These are phyloP conservation scores for Gastrolobium villosum DNA, from an alignment of 306 rosid genomes.

Conservation along the genomic window DNA sequence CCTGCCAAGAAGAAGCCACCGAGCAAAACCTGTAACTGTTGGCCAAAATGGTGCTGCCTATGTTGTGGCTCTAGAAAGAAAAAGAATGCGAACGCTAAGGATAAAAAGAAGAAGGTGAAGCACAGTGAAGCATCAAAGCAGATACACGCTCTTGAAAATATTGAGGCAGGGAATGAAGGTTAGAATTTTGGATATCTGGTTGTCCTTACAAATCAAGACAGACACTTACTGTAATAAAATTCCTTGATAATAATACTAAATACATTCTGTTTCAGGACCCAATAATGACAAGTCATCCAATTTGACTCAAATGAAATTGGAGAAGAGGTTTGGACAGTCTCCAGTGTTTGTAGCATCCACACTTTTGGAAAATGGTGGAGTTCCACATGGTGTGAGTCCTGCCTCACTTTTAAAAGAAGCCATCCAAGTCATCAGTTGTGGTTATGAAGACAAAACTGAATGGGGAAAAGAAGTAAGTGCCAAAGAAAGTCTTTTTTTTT, in stretches of 20 bases:
- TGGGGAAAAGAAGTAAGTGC: conserved; percentile 96
- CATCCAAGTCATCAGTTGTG: conserved; percentile 96
- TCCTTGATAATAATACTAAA: conserved; percentile 16
- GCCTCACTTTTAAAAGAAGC: conserved; percentile 93
- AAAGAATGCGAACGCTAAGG: conserved; percentile 68
- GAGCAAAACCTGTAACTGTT: conserved; percentile 95
- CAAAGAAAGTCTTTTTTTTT: neutral
- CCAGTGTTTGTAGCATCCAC: conserved; percentile 87
- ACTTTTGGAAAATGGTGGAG: conserved; percentile 85
- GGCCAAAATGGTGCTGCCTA: conserved; percentile 86
- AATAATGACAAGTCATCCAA: conserved; percentile 56
- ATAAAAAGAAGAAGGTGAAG: conserved; percentile 82
- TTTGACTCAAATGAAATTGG: conserved; percentile 75
- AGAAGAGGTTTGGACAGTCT: conserved; percentile 94
- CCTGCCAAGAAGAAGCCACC: conserved; percentile 87
- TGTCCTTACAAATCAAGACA: conserved; percentile 28
- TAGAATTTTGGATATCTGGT: conserved; percentile 38
- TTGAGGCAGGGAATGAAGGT: conserved; percentile 85
- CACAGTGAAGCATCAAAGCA: conserved; percentile 94
- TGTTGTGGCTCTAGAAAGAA: conserved; percentile 76
- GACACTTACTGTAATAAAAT: conserved; percentile 2
- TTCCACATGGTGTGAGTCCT: conserved; percentile 68
- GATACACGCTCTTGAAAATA: conserved; percentile 96
- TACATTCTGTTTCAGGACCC: conserved; percentile 61
- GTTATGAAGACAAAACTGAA: conserved; percentile 96